These are phyloP conservation scores for Daldinia childiae DNA, from an alignment of 495 filamentous ascomycete species.

Conservation along the genomic window DNA sequence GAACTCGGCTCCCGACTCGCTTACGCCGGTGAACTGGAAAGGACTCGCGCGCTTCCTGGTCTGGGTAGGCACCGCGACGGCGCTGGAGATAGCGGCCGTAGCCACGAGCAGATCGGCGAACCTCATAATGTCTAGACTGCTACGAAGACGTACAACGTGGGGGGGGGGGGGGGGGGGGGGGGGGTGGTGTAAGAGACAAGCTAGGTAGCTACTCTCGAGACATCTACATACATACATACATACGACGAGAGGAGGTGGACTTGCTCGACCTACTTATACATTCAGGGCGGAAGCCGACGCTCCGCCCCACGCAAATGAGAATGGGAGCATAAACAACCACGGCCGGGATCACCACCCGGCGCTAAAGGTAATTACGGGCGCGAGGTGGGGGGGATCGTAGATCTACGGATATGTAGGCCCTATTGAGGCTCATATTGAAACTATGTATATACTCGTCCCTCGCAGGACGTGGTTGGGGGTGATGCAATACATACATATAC, in stretches of 20 bases:
- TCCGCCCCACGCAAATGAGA: conserved; percentile 40
- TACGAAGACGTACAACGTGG: conserved; percentile 23
- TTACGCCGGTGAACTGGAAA: conserved; percentile 55
- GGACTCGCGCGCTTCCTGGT: conserved; percentile 49
- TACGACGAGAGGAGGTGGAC: neutral
- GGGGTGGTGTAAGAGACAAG: conserved; percentile 10
- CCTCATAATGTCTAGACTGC: conserved; percentile 53
- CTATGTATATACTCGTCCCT: conserved; percentile 4
- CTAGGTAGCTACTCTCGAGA: conserved; percentile 8
- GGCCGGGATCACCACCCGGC: conserved; percentile 12
- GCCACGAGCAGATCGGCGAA: conserved; percentile 50
- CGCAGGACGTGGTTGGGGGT: conserved; percentile 20
- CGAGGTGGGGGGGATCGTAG: conserved; percentile 31
- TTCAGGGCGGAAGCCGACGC: conserved; percentile 39
- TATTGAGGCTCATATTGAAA: conserved; percentile 40
- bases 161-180: too few species aligned
- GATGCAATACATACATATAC: too few species aligned
- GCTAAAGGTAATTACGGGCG: conserved; percentile 29
- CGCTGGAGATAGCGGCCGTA: conserved; percentile 46
- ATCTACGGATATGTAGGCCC: conserved; percentile 24
- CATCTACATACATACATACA: too few species aligned
- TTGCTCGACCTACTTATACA: conserved; percentile 28
- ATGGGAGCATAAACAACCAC: conserved; percentile 19
- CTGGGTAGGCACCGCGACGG: conserved; percentile 48
- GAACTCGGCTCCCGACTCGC: conserved; percentile 66